Evolutionary conservation across 208 protist species (phyloP).

Genomic region (Leishmania lainsoni): DNA sequence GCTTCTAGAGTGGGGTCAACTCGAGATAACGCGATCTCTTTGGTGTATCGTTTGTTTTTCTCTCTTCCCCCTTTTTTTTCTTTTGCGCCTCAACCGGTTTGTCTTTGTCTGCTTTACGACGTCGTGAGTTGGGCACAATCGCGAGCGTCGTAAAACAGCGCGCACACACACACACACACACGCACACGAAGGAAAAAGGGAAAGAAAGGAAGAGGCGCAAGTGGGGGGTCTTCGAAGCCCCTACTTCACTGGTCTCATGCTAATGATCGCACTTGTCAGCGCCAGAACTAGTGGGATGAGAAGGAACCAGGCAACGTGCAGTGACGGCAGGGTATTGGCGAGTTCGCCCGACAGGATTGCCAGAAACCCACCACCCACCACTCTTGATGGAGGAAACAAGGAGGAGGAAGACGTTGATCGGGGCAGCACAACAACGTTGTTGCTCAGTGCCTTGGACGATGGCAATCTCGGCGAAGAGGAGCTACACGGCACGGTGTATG

Average conservation of each 20-base stretch:
- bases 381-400: constrained; percentile 13
- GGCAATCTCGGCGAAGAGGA: background rate
- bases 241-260: background rate
- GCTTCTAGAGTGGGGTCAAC: background rate
- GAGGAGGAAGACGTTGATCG: constrained; percentile 10
- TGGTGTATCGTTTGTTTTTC: background rate
- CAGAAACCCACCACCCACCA: background rate
- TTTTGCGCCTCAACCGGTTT: background rate
- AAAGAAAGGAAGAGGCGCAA: background rate
- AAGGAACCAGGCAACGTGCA: constrained; percentile 12
- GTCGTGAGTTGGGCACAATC: background rate
- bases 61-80: background rate
- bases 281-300: constrained; percentile 14
- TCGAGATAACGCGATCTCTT: background rate
- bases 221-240: background rate
- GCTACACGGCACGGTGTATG: constrained; percentile 5
- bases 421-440: background rate
- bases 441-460: background rate
- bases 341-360: background rate
- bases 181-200: background rate
- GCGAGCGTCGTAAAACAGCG: background rate
- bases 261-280: constrained; percentile 1
- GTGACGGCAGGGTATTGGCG: background rate
- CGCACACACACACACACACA: too few species aligned
- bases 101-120: background rate